phyloP scores from a whole-genome alignment of 2,329 filamentous ascomycete species.

The Eurotiales sp. region DNA sequence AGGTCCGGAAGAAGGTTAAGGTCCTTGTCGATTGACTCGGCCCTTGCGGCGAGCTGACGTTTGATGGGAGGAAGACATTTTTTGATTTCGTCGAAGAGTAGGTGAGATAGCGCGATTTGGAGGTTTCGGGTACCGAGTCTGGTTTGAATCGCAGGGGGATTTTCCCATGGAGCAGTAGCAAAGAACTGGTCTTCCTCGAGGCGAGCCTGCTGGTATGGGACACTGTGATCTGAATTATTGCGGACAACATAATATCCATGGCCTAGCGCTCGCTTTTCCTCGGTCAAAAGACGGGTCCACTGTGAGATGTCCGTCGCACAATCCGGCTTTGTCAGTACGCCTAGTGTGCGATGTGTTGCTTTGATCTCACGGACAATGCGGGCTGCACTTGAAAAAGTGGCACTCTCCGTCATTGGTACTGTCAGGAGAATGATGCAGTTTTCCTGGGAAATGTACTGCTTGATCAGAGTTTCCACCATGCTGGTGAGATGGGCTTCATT shows the following conservation, averaged over 20 bases:
- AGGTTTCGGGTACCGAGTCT: constrained; percentile 54
- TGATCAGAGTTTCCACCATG: constrained; percentile 68
- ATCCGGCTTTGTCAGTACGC: constrained; percentile 84
- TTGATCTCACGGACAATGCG: constrained; percentile 57
- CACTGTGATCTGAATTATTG: constrained; percentile 41
- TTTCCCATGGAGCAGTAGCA: constrained; percentile 44
- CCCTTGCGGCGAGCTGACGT: constrained; percentile 42
- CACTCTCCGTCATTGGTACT: constrained; percentile 72
- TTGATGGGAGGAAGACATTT: constrained; percentile 33
- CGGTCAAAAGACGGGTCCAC: constrained; percentile 62
- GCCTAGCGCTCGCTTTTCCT: constrained; percentile 59
- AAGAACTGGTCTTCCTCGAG: constrained; percentile 53
- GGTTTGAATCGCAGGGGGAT: constrained; percentile 28
- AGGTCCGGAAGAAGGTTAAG: constrained; percentile 63
- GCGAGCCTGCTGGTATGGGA: constrained; percentile 48
- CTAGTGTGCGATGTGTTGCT: constrained; percentile 61
- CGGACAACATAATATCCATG: constrained; percentile 79
- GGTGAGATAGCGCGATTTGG: constrained; percentile 45
- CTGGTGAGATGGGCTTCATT: constrained; percentile 65
- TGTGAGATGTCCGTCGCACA: constrained; percentile 56
- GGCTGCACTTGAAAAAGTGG: constrained; percentile 69
- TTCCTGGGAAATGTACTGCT: constrained; percentile 63
- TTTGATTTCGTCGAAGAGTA: constrained; percentile 48
- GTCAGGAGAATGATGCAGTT: constrained; percentile 75
- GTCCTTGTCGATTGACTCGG: constrained; percentile 52